Evolutionary conservation across 1,284 basidiomycete species (phyloP).

Genomic region (Austroboletus novae-zelandiae): DNA sequence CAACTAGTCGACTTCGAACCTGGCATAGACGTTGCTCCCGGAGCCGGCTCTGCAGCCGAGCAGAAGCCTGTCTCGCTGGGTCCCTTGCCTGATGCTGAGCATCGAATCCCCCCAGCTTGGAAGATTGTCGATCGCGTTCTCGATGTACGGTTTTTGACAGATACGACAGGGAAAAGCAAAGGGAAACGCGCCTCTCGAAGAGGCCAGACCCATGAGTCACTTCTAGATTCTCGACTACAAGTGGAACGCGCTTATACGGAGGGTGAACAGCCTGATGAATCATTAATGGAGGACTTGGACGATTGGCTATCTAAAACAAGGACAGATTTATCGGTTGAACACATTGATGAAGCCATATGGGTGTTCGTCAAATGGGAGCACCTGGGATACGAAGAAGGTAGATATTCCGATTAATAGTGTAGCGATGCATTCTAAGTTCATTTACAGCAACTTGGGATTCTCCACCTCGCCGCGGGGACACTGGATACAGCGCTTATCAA

Average conservation of each 20-base stretch:
- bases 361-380: conserved; percentile 89
- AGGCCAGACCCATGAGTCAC: conserved; percentile 33
- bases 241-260: conserved; percentile 43
- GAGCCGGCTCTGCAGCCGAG: conserved; percentile 32
- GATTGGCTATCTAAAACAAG: conserved; percentile 57
- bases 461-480: conserved; percentile 62
- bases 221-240: conserved; percentile 31
- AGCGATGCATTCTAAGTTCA: conserved; percentile 1
- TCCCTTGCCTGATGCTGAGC: conserved; percentile 60
- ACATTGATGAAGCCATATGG: conserved; percentile 69
- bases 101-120: conserved; percentile 70
- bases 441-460: conserved; percentile 84
- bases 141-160: conserved; percentile 55
- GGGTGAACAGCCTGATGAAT: conserved; percentile 56
- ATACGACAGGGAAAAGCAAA: conserved; percentile 20
- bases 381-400: conserved; percentile 85
- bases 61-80: conserved; percentile 20
- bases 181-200: conserved; percentile 26
- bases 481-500: conserved; percentile 62
- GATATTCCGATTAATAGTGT: conserved; percentile 19
- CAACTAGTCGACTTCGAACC: conserved; percentile 34
- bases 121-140: conserved; percentile 79
- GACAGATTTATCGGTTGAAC: conserved; percentile 43
- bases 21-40: conserved; percentile 36
- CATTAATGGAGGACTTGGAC: conserved; percentile 51